These are phyloP conservation scores for Dipodascopsis uninucleata DNA, from an alignment of 805 yeast genomes.

Conservation along the genomic window DNA sequence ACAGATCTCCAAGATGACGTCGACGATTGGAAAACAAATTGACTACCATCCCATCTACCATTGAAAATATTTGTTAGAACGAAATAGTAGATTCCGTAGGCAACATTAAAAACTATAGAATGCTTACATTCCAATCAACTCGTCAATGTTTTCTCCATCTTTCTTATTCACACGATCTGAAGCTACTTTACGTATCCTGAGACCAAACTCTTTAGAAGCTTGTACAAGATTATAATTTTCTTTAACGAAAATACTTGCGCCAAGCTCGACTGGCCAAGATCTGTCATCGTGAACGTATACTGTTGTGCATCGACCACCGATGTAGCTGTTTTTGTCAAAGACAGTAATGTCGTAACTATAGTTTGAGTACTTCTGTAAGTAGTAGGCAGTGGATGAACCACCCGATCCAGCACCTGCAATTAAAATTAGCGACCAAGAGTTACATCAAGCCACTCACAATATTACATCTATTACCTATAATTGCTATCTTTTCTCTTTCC, in stretches of 20 bases:
- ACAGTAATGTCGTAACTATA: constrained; percentile 41
- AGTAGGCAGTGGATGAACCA: constrained; percentile 48
- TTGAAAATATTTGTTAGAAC: constrained; percentile 1
- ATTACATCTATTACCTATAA: constrained; percentile 7
- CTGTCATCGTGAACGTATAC: constrained; percentile 34
- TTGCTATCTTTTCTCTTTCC: constrained; percentile 7
- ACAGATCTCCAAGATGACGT: constrained; percentile 18
- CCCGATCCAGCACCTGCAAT: constrained; percentile 53
- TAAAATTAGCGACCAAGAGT: constrained; percentile 33
- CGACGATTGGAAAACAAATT: constrained; percentile 13
- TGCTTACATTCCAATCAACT: constrained; percentile 40
- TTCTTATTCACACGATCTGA: constrained; percentile 24
- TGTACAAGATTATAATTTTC: constrained; percentile 41
- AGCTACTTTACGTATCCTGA: constrained; percentile 26
- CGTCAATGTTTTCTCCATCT: constrained; percentile 30
- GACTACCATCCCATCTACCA: constrained; percentile 21
- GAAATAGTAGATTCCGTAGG: background rate
- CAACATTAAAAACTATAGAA: constrained; percentile 1
- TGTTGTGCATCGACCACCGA: constrained; percentile 49
- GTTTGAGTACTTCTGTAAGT: constrained; percentile 41
- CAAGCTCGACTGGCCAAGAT: constrained; percentile 41
- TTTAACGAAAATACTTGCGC: constrained; percentile 46
- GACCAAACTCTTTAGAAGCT: constrained; percentile 41
- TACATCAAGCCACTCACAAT: background rate
- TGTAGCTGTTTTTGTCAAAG: constrained; percentile 40